Evolutionary conservation across 148 eudicot species (phyloP).

Genomic region (Vaccinium myrtillus): DNA sequence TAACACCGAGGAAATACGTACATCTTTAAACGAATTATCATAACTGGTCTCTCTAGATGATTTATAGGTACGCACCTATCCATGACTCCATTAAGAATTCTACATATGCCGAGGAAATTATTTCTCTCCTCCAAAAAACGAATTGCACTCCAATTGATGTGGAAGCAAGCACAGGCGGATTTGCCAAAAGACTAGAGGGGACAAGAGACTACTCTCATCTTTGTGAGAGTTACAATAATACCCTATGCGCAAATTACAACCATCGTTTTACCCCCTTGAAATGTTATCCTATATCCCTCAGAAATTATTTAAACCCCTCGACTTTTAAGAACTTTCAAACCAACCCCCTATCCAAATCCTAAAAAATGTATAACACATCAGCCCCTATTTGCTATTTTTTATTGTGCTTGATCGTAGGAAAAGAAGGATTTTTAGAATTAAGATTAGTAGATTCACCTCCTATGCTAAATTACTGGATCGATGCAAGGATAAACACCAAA

Average conservation of each 20-base stretch:
- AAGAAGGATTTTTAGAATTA: neutral
- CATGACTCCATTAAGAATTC: neutral
- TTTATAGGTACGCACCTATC: neutral
- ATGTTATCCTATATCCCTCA: neutral
- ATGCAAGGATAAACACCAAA: neutral
- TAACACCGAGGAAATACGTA: neutral
- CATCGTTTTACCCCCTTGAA: neutral
- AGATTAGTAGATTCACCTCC: neutral
- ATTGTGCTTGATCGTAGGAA: neutral
- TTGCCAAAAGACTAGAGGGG: neutral
- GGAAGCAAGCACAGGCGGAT: neutral
- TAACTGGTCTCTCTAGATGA: slow-evolving; percentile 1
- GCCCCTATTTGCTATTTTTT: neutral
- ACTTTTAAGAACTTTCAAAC: neutral
- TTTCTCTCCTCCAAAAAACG: neutral
- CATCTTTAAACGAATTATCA: neutral
- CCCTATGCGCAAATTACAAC: neutral
- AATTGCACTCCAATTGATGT: neutral
- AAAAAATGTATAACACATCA: neutral
- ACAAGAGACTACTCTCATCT: neutral
- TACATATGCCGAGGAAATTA: slow-evolving; percentile 2
- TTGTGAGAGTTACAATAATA: neutral
- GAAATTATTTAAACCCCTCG: neutral
- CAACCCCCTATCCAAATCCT: neutral
- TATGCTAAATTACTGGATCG: neutral